Conservation (phyloP, 2,329 filamentous ascomycete species). For the Byssoonygena ceratinophila region DNA sequence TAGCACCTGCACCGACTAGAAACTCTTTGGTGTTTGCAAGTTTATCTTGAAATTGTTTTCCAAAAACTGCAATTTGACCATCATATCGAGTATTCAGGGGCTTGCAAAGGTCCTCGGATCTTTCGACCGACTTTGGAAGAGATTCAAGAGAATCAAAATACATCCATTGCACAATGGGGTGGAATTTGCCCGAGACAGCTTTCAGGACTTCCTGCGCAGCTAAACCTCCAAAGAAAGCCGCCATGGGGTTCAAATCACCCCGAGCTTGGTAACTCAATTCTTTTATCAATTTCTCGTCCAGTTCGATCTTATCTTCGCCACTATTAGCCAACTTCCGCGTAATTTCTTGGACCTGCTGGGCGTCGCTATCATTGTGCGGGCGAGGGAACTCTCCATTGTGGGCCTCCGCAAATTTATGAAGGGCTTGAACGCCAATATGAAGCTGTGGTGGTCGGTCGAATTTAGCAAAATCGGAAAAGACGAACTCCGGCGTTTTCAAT, state of each 20-base stretch:
- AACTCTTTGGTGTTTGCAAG: constrained; percentile 84
- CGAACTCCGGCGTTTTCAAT: constrained; percentile 74
- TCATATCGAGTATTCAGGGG: constrained; percentile 81
- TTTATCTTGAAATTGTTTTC: constrained; percentile 87
- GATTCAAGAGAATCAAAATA: constrained; percentile 99
- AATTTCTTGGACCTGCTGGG: constrained; percentile 62
- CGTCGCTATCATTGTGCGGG: constrained; percentile 77
- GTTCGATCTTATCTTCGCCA: constrained; percentile 61
- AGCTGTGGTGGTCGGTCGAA: constrained; percentile 90
- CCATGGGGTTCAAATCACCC: constrained; percentile 84
- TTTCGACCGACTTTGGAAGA: constrained; percentile 60
- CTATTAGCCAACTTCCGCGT: constrained; percentile 60
- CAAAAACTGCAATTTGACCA: constrained; percentile 93
- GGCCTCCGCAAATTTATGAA: constrained; percentile 70
- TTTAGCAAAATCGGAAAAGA: constrained; percentile 94
- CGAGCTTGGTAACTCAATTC: constrained; percentile 91
- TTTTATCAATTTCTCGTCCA: constrained; percentile 84
- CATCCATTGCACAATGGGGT: constrained; percentile 88
- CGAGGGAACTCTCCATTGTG: constrained; percentile 63
- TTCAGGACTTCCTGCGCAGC: constrained; percentile 92
- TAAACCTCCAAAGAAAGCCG: constrained; percentile 88
- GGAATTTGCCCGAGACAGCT: constrained; percentile 94
- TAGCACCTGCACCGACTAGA: constrained; percentile 89
- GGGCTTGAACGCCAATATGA: constrained; percentile 82
- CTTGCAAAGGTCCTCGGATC: constrained; percentile 79